phyloP scores from a whole-genome alignment of 83 land plant genomes.

The Isoetes engelmannii region DNA sequence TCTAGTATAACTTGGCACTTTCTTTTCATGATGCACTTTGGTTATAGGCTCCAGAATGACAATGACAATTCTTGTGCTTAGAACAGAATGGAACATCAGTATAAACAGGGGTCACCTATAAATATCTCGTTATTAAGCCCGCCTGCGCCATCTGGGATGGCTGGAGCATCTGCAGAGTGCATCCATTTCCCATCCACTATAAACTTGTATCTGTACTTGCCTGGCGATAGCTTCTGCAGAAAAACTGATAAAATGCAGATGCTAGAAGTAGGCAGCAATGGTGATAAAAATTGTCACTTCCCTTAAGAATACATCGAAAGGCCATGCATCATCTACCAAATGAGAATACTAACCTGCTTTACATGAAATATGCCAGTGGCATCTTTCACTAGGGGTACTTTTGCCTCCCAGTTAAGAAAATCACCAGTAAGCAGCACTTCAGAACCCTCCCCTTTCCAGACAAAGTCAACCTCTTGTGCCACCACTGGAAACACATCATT shows the following conservation, averaged over 20 bases:
- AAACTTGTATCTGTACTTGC: slow-evolving; percentile 28
- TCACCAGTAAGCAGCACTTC: slow-evolving; percentile 37
- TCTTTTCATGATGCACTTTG: too few species aligned
- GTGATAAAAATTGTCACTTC: not conserved
- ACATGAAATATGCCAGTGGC: slow-evolving; percentile 24
- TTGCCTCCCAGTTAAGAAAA: slow-evolving; percentile 31
- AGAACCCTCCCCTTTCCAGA: slow-evolving; percentile 36
- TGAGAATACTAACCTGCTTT: slow-evolving; percentile 25
- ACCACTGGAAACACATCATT: slow-evolving; percentile 33
- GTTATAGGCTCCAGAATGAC: too few species aligned
- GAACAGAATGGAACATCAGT: too few species aligned
- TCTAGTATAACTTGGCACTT: too few species aligned
- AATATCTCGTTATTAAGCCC: slow-evolving; percentile 34
- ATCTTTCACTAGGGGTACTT: slow-evolving; percentile 29
- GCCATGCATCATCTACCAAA: not conserved
- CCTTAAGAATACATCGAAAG: not conserved
- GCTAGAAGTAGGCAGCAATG: not conserved
- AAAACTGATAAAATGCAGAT: not conserved
- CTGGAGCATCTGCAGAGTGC: slow-evolving; percentile 34
- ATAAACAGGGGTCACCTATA: not conserved
- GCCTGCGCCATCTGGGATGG: slow-evolving; percentile 23
- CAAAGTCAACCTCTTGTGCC: slow-evolving; percentile 34
- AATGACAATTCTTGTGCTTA: too few species aligned
- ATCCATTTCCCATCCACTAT: slow-evolving; percentile 38
- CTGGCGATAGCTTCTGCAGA: slow-evolving; percentile 34